Base-by-base conservation (phyloP, 768 basidiomycete genomes). In the Phanerochaete sordida region DNA sequence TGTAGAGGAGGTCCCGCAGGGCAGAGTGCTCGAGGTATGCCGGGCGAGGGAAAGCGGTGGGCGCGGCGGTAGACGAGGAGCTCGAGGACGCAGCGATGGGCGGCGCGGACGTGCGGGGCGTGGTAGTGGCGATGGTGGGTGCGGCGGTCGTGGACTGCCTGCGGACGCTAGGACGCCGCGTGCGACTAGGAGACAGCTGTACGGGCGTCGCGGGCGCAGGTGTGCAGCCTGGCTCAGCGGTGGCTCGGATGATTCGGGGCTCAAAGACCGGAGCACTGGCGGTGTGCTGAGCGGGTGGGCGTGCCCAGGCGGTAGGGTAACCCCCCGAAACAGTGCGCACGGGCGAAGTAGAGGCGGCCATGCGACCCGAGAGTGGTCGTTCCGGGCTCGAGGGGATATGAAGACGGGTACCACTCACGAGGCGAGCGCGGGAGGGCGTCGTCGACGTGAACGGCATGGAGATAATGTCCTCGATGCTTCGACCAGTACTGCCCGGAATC, bases 1-100 rank as follows among this genome's bases (percentile, higher is more conserved):
- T 84, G 58, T 84, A 85, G 9, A 93, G 75, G 55, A 89, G 72
- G 65, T 91, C 77, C 57, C 88, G 85, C 58, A 93, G 74, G 1
- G 88, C 82, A 1, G 90, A 90, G 70, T 90, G 80, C 45, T 90
- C 88, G 57, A 93, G 80, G 71, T 93, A 93, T 0, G 84, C 74
- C 1, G 91, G 91, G 21, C 85, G 83, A 49, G 83, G 75, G 71
- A 87, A 93, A 56, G 76, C 74, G 69, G 35, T 62, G 60, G 54
- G 64, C 66, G 51, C 73, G 4, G 19, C 4, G 39, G 39, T 9
- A 43, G 39, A 43, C 8, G 39, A 21, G 48, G 31, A 31, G n/a
- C n/a, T n/a, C 19, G 63, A 58, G 35, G 58, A 28, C n/a, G 59
- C 53, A 27, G 57, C 45, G 15, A 52, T 23, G 12, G 50, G 19